These are phyloP conservation scores for Brettanomyces sp. DNA, from an alignment of 805 yeast species.

Conservation along the genomic window DNA sequence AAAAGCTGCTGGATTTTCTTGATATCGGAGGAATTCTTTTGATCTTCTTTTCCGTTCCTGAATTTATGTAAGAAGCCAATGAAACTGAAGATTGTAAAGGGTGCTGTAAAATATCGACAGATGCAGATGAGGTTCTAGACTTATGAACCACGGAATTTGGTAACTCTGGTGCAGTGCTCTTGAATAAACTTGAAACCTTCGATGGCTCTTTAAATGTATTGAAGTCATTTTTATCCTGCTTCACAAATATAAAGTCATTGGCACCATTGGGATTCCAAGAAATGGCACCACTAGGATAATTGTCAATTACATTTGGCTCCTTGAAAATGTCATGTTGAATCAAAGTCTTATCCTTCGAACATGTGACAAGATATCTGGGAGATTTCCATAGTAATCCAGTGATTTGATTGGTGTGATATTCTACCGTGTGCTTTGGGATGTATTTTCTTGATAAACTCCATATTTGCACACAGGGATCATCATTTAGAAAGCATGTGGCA, in stretches of 20 bases:
- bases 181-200: not conserved
- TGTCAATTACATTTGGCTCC: slow-evolving; percentile 37
- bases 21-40: not conserved
- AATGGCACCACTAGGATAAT: slow-evolving; percentile 40
- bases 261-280: slow-evolving; percentile 46
- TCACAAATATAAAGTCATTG: slow-evolving; percentile 41
- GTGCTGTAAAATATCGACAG: not conserved
- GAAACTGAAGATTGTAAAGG: slow-evolving; percentile 2
- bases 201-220: not conserved
- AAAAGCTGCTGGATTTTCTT: not conserved
- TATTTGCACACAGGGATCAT: slow-evolving; percentile 60
- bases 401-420: slow-evolving; percentile 38
- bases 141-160: not conserved
- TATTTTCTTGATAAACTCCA: slow-evolving; percentile 64
- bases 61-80: slow-evolving; percentile 1
- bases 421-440: slow-evolving; percentile 53
- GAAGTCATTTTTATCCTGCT: slow-evolving; percentile 31
- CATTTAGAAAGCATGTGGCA: slow-evolving; percentile 66
- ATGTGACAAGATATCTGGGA: slow-evolving; percentile 36
- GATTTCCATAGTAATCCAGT: slow-evolving; percentile 51
- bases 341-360: slow-evolving; percentile 41
- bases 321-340: slow-evolving; percentile 37
- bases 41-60: not conserved
- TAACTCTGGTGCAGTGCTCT: not conserved
- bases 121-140: not conserved